Evolutionary conservation across 108 stramenopile species (phyloP).

Genomic region (Ochromonas danica): DNA sequence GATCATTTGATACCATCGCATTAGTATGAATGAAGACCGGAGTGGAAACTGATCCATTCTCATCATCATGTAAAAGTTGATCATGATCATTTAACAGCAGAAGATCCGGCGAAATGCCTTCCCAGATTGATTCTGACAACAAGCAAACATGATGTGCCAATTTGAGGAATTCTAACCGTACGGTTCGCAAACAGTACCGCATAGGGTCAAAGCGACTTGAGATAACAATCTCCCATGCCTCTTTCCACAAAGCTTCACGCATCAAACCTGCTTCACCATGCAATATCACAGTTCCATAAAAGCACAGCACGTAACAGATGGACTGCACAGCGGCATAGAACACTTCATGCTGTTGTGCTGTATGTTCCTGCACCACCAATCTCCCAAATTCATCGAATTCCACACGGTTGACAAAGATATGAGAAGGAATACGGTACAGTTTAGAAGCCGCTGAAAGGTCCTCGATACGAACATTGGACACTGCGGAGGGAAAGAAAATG

Average conservation of each 20-base stretch:
- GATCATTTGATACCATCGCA: too few species aligned
- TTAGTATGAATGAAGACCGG: too few species aligned
- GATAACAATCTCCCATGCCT: conserved; percentile 64
- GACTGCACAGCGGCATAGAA: conserved; percentile 93
- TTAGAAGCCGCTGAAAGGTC: background rate
- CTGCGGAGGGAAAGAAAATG: too few species aligned
- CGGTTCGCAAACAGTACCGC: conserved; percentile 85
- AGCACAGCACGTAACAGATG: conserved; percentile 95
- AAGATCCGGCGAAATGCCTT: conserved; percentile 4
- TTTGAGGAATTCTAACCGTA: conserved; percentile 82
- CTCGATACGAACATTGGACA: background rate
- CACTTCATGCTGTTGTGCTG: conserved; percentile 58
- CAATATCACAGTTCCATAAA: conserved; percentile 75
- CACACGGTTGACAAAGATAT: background rate
- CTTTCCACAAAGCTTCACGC: background rate
- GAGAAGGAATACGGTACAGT: background rate
- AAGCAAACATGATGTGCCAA: conserved; percentile 65
- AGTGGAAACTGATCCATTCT: too few species aligned
- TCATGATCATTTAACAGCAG: background rate
- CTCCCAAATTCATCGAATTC: conserved; percentile 24
- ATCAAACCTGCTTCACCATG: conserved; percentile 33
- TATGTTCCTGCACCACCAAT: background rate
- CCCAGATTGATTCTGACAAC: conserved; percentile 46
- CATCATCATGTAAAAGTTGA: too few species aligned
- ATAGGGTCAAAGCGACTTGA: conserved; percentile 73